A percentile compares a stretch with the other conserved stretches of the same genome.
Evolutionary conservation across 2,329 filamentous ascomycete genomes (phyloP).

Genomic region (Penicillium decumbens): DNA sequence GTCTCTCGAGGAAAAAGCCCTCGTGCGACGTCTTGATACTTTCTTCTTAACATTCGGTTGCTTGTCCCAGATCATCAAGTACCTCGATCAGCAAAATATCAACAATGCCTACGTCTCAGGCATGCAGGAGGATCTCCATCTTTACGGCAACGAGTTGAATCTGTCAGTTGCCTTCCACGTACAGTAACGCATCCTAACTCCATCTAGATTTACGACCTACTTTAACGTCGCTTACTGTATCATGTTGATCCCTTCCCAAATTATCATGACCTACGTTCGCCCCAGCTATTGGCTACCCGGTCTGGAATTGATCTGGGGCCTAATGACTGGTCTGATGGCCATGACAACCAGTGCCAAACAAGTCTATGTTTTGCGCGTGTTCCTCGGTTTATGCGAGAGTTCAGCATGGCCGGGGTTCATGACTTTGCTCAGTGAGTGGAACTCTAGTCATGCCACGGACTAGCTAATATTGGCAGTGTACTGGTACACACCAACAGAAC

Average conservation of each 20-base stretch:
- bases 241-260: conserved; percentile 39
- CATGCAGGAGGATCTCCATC: conserved; percentile 24
- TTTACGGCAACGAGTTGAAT: conserved; percentile 22
- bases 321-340: conserved; percentile 29
- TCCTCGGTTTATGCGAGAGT: conserved; percentile 30
- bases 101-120: conserved; percentile 29
- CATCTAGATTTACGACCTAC: conserved; percentile 36
- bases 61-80: conserved; percentile 35
- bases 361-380: conserved; percentile 28
- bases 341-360: conserved; percentile 28
- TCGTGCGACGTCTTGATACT: conserved; percentile 38
- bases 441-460: background rate
- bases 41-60: conserved; percentile 42
- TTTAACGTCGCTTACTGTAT: conserved; percentile 41
- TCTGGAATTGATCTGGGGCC: conserved; percentile 28
- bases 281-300: conserved; percentile 29
- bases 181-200: background rate
- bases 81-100: conserved; percentile 24
- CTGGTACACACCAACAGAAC: conserved; percentile 39
- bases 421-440: conserved; percentile 26
- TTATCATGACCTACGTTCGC: conserved; percentile 38
- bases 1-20: conserved; percentile 32
- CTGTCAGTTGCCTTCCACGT: conserved; percentile 7
- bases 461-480: conserved; percentile 16
- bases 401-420: conserved; percentile 32